Percentiles rank a stretch among this genome's conserved stretches.
Evolutionary conservation across 306 rosid species (phyloP).

Genomic region (Lathyrus sativus): DNA sequence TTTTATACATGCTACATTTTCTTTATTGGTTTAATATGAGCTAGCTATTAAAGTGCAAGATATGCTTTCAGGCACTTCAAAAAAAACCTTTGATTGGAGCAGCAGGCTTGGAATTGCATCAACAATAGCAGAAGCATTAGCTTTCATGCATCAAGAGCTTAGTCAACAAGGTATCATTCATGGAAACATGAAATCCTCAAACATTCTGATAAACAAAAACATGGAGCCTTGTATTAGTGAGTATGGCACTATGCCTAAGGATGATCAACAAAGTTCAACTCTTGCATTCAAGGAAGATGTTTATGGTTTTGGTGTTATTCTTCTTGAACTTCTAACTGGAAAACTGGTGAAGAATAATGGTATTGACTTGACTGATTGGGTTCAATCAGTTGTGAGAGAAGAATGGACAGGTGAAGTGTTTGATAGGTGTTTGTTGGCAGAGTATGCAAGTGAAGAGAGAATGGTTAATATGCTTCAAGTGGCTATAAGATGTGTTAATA

Average conservation of each 20-base stretch:
- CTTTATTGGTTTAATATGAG: neutral
- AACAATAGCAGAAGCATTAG: conserved; percentile 59
- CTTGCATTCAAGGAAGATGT: conserved; percentile 55
- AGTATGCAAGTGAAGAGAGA: conserved; percentile 79
- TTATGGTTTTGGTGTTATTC: conserved; percentile 73
- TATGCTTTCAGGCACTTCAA: conserved; percentile 55
- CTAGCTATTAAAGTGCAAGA: conserved; percentile 1
- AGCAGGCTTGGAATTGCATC: conserved; percentile 68
- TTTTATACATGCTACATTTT: neutral
- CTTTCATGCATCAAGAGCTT: conserved; percentile 71
- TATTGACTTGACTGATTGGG: conserved; percentile 74
- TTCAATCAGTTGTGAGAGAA: conserved; percentile 70
- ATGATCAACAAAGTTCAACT: conserved; percentile 40
- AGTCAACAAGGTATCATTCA: conserved; percentile 60
- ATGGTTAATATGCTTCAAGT: conserved; percentile 82
- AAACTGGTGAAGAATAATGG: conserved; percentile 66
- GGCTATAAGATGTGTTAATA: conserved; percentile 69
- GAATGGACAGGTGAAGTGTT: conserved; percentile 95
- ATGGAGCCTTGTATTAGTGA: conserved; percentile 83
- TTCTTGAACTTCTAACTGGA: conserved; percentile 85
- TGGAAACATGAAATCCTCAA: conserved; percentile 79
- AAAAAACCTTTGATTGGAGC: conserved; percentile 63
- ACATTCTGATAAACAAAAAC: conserved; percentile 65
- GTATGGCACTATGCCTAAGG: conserved; percentile 56
- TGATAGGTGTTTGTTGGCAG: conserved; percentile 56